phyloP scores from a whole-genome alignment of 768 basidiomycete species.

The Amyloporia xantha region DNA sequence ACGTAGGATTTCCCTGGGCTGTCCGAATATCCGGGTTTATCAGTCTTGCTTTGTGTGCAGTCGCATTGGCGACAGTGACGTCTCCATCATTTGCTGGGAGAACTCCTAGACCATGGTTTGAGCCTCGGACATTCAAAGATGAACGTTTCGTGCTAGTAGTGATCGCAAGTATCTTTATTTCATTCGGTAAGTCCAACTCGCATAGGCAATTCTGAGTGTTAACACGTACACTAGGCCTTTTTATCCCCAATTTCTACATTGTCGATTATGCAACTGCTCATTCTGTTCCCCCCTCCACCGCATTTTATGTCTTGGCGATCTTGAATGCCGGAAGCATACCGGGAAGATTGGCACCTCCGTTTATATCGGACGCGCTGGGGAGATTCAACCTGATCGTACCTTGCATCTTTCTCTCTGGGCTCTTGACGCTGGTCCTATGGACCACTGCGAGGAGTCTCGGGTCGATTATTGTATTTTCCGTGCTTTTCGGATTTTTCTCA shows the following conservation, averaged over 20 bases:
- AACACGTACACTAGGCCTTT: conserved; percentile 56
- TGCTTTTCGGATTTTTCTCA: conserved; percentile 55
- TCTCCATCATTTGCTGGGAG: conserved; percentile 20
- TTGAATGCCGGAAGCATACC: conserved; percentile 64
- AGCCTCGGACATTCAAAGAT: conserved; percentile 36
- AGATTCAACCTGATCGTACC: conserved; percentile 63
- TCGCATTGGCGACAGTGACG: conserved; percentile 43
- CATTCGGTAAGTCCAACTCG: conserved; percentile 51
- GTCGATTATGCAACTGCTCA: conserved; percentile 47
- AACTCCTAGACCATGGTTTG: conserved; percentile 16
- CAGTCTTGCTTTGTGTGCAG: conserved; percentile 39
- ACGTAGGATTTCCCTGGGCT: conserved; percentile 58
- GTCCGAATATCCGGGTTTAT: conserved; percentile 52
- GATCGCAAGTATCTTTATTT: conserved; percentile 51
- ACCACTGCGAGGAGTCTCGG: conserved; percentile 35
- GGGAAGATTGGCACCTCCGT: conserved; percentile 59
- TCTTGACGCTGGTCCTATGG: conserved; percentile 57
- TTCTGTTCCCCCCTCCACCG: conserved; percentile 29
- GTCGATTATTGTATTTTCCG: conserved; percentile 44
- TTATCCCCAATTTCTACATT: conserved; percentile 69
- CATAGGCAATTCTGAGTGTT: not conserved
- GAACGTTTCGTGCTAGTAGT: conserved; percentile 45
- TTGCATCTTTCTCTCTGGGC: conserved; percentile 53
- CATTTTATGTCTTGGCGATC: conserved; percentile 54
- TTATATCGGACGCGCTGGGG: conserved; percentile 58